phyloP scores from a whole-genome alignment of 2,329 filamentous ascomycete genomes.

The Colletotrichum sp. region DNA sequence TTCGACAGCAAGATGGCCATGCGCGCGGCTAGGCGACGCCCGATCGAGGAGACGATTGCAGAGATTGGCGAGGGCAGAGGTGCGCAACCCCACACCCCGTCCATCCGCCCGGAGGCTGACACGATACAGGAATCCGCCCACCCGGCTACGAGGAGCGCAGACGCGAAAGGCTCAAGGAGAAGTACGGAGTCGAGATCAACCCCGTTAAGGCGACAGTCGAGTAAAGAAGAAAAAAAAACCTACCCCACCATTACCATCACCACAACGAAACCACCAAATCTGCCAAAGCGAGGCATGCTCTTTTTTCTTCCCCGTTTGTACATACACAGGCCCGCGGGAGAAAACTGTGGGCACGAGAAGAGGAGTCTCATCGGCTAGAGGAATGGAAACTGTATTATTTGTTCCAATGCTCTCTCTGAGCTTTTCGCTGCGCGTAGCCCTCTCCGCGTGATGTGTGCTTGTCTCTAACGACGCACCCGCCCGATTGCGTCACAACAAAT shows the following conservation, averaged over 20 bases:
- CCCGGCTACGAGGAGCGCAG: slow-evolving; percentile 87
- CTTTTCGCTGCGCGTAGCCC: neutral
- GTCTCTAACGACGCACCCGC: slow-evolving; percentile 12
- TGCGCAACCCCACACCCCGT: slow-evolving; percentile 43
- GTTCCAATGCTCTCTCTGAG: slow-evolving; percentile 11
- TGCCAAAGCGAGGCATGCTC: slow-evolving; percentile 11
- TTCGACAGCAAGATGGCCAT: slow-evolving; percentile 77
- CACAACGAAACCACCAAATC: neutral
- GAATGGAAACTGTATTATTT: slow-evolving; percentile 38
- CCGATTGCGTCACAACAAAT: neutral
- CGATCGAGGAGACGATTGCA: slow-evolving; percentile 79
- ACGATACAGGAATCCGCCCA: slow-evolving; percentile 71
- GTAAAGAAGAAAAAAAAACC: slow-evolving; percentile 25
- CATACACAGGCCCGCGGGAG: slow-evolving; percentile 20
- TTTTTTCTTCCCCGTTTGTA: slow-evolving; percentile 22
- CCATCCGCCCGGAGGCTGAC: slow-evolving; percentile 5
- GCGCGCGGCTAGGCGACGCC: slow-evolving; percentile 75
- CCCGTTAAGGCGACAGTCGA: slow-evolving; percentile 61
- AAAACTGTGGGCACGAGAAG: slow-evolving; percentile 13
- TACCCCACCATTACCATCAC: neutral
- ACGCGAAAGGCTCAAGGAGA: slow-evolving; percentile 80
- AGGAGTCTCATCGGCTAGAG: slow-evolving; percentile 24
- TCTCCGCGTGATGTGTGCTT: slow-evolving; percentile 18
- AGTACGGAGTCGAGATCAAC: slow-evolving; percentile 86
- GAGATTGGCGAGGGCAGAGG: slow-evolving; percentile 88